Percentiles rank a stretch among this genome's conserved stretches.
Evolutionary conservation across 148 eudicot genomes (phyloP).

Genomic region (Rhododendron ovatum): DNA sequence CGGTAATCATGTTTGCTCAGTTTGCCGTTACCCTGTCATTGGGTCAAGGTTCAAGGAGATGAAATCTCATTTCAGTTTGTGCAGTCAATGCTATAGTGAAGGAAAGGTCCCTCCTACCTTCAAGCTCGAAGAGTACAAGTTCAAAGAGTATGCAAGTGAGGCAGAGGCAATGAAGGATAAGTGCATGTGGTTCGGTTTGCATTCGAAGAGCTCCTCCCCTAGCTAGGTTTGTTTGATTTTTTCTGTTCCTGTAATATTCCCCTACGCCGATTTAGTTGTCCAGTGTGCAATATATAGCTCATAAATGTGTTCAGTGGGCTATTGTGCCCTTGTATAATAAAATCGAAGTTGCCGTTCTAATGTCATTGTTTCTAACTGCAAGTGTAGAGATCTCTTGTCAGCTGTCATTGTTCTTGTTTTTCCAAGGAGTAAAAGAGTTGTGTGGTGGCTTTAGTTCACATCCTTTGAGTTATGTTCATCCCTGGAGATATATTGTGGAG

Average conservation of each 20-base stretch:
- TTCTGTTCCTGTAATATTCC: constrained; percentile 19
- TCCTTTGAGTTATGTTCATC: not conserved
- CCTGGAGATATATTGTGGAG: not conserved
- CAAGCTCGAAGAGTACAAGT: constrained; percentile 78
- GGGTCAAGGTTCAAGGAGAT: constrained; percentile 89
- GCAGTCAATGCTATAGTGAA: constrained; percentile 85
- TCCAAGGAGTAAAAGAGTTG: not conserved
- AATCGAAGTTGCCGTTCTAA: not conserved
- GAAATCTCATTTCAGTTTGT: constrained; percentile 69
- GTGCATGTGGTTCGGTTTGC: constrained; percentile 67
- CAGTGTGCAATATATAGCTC: constrained; percentile 36
- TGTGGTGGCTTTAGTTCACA: not conserved
- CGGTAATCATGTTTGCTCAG: constrained; percentile 63
- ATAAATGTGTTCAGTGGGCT: constrained; percentile 26
- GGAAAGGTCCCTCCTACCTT: constrained; percentile 85
- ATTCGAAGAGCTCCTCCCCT: constrained; percentile 35
- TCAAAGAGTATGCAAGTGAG: constrained; percentile 76
- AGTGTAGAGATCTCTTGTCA: not conserved
- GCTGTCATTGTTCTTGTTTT: not conserved
- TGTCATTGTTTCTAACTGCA: constrained; percentile 10
- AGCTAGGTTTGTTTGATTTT: constrained; percentile 4
- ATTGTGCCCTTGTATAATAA: constrained; percentile 32
- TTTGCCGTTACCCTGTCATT: constrained; percentile 84
- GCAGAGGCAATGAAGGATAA: constrained; percentile 79
- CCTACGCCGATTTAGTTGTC: constrained; percentile 18